A percentile compares a stretch with the other conserved stretches of the same genome.
These are phyloP conservation scores for Leucosporidium creatinivorum DNA, from an alignment of 768 basidiomycete genomes.

Conservation along the genomic window DNA sequence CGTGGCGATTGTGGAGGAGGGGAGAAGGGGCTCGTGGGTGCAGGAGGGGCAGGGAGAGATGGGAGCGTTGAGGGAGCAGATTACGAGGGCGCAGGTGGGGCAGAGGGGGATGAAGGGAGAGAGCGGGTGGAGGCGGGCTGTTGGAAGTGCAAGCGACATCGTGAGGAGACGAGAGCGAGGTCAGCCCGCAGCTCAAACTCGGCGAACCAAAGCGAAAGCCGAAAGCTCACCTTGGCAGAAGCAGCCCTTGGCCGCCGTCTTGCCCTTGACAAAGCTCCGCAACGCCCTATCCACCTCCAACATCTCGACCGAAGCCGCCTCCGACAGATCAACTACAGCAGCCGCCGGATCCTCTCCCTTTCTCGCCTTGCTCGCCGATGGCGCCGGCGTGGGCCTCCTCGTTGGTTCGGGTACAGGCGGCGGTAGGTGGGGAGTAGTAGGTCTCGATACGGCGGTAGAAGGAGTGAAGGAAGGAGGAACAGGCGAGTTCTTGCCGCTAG, in stretches of 20 bases:
- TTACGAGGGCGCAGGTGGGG: conserved; percentile 21
- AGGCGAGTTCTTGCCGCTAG: neutral
- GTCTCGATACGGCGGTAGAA: neutral
- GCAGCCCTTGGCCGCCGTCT: neutral
- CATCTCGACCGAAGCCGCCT: conserved; percentile 3
- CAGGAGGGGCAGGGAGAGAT: conserved; percentile 25
- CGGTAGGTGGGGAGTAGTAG: too few relatives aligned
- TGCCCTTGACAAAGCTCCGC: neutral
- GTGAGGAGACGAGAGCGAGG: neutral
- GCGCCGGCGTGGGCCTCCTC: neutral
- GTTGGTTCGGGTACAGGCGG: neutral
- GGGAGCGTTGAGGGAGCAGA: conserved; percentile 26
- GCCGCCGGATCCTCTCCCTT: neutral
- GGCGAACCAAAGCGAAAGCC: too few relatives aligned
- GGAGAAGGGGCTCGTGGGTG: conserved; percentile 9
- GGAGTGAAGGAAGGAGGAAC: neutral
- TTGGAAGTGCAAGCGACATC: neutral
- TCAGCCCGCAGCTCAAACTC: too few relatives aligned
- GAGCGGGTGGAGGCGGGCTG: conserved; percentile 22
- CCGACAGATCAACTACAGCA: conserved; percentile 4
- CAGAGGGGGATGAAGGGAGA: conserved; percentile 16
- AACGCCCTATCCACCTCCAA: conserved; percentile 4
- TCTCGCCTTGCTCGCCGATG: neutral
- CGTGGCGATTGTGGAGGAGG: neutral
- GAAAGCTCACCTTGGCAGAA: conserved; percentile 24